A percentile compares a stretch with the other conserved stretches of the same genome.
phyloP scores from a whole-genome alignment of 345 rosid species.

The Acer negundo region DNA sequence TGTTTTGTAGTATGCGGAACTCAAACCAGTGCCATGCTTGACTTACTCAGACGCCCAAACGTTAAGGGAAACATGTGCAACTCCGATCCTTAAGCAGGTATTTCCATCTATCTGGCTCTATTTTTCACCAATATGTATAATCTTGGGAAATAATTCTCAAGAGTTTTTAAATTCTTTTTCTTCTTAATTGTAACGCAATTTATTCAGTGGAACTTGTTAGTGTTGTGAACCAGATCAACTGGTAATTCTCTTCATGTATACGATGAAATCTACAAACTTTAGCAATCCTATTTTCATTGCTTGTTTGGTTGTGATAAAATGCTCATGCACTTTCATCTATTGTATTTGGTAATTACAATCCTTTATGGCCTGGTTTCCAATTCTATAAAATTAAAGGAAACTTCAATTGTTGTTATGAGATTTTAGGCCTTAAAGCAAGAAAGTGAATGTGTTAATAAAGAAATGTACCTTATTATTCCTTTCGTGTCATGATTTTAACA shows the following conservation, averaged over 20 bases:
- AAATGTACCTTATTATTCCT: background rate
- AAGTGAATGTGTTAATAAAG: background rate
- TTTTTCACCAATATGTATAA: background rate
- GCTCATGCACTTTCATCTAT: background rate
- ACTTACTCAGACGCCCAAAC: slow-evolving; percentile 74
- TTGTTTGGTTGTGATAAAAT: background rate
- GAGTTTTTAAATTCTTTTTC: background rate
- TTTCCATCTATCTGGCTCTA: background rate
- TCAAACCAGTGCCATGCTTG: slow-evolving; percentile 93
- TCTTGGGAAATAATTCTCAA: background rate
- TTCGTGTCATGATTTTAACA: slow-evolving; percentile 12
- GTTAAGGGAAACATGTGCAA: slow-evolving; percentile 72
- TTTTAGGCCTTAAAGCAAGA: slow-evolving; percentile 1
- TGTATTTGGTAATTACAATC: background rate
- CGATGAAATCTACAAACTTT: background rate
- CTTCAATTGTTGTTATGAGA: background rate
- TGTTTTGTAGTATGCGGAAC: slow-evolving; percentile 83
- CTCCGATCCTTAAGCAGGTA: slow-evolving; percentile 94
- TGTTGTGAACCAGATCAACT: background rate
- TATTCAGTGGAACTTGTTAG: background rate
- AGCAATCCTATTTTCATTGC: no score
- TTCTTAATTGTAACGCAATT: background rate
- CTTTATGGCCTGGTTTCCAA: background rate
- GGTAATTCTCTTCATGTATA: background rate
- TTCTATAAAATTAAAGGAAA: background rate